Conservation (phyloP, 78 protist species). For the Tieghemostelium lacteum region DNA sequence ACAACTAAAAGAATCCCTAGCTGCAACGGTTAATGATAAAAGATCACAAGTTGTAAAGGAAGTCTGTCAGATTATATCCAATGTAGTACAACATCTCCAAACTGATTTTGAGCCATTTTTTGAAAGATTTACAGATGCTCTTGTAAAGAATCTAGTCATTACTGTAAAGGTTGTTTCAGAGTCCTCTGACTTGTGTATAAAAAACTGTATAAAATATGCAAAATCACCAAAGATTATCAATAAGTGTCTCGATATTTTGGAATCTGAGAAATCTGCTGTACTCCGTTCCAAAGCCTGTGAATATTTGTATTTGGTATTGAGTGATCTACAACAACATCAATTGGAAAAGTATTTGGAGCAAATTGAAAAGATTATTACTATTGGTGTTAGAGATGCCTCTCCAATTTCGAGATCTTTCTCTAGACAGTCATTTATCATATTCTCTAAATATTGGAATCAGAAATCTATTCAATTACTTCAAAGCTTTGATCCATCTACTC, state of each 20-base stretch:
- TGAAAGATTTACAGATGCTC: slow-evolving; percentile 18
- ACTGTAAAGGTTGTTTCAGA: slow-evolving; percentile 44
- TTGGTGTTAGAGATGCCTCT: slow-evolving; percentile 28
- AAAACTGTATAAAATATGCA: slow-evolving; percentile 15
- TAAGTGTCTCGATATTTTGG: slow-evolving; percentile 1
- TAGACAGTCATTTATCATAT: slow-evolving; percentile 7
- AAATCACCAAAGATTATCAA: slow-evolving; percentile 33
- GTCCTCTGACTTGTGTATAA: slow-evolving; percentile 57
- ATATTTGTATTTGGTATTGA: slow-evolving; percentile 8
- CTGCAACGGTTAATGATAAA: slow-evolving; percentile 3
- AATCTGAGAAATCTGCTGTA: slow-evolving; percentile 21
- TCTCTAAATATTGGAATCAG: not conserved
- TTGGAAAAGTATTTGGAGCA: slow-evolving; percentile 15
- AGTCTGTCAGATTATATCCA: slow-evolving; percentile 11
- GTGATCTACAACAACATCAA: not conserved
- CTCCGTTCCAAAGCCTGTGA: slow-evolving; percentile 12
- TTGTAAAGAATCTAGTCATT: slow-evolving; percentile 26
- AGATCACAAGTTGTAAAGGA: slow-evolving; percentile 54
- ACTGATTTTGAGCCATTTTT: slow-evolving; percentile 46
- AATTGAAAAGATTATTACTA: slow-evolving; percentile 21
- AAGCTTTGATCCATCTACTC: slow-evolving; percentile 14
- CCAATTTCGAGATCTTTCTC: slow-evolving; percentile 4
- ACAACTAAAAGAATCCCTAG: slow-evolving; percentile 5
- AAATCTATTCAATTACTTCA: not conserved
- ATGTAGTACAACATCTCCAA: not conserved